A percentile compares a stretch with the other conserved stretches of the same genome.
Evolutionary conservation across 1,139 yeast species (phyloP).

Genomic region (Pichia sp.): DNA sequence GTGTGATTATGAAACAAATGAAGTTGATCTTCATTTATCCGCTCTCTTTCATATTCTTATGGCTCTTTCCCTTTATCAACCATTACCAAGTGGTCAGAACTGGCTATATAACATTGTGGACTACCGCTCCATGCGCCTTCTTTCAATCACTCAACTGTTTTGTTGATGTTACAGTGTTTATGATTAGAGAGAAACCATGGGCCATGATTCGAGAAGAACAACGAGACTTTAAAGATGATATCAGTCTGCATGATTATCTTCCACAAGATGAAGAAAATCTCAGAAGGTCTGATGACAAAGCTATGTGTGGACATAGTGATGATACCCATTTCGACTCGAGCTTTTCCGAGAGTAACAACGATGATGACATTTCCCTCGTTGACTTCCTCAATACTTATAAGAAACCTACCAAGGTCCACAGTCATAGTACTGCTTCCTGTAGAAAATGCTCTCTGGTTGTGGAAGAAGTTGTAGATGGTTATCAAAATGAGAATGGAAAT

Average conservation of each 20-base stretch:
- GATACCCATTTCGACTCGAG: too few relatives aligned
- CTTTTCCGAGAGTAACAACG: too few relatives aligned
- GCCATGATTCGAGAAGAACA: constrained; percentile 10
- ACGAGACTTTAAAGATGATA: too few relatives aligned
- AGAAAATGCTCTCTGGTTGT: too few relatives aligned
- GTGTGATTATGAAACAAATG: constrained; percentile 68
- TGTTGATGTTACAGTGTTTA: constrained; percentile 68
- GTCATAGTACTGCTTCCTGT: too few relatives aligned
- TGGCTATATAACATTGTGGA: constrained; percentile 36
- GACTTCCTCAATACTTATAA: too few relatives aligned
- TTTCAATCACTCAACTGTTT: constrained; percentile 77
- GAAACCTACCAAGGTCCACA: too few relatives aligned
- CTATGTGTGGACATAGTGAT: too few relatives aligned
- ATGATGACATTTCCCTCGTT: too few relatives aligned
- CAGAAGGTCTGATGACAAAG: too few relatives aligned
- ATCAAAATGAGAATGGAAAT: constrained; percentile 34
- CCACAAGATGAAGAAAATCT: too few relatives aligned
- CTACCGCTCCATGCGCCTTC: constrained; percentile 59
- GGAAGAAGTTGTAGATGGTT: constrained; percentile 10
- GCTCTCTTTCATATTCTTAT: constrained; percentile 64
- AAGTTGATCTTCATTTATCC: constrained; percentile 80
- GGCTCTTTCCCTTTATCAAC: constrained; percentile 76
- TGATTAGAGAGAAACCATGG: constrained; percentile 66
- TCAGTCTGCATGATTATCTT: too few relatives aligned
- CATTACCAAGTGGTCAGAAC: constrained; percentile 40